Percentiles rank a stretch among this genome's conserved stretches.
Evolutionary conservation across 805 yeast species (phyloP).

Genomic region (Candida germanica): DNA sequence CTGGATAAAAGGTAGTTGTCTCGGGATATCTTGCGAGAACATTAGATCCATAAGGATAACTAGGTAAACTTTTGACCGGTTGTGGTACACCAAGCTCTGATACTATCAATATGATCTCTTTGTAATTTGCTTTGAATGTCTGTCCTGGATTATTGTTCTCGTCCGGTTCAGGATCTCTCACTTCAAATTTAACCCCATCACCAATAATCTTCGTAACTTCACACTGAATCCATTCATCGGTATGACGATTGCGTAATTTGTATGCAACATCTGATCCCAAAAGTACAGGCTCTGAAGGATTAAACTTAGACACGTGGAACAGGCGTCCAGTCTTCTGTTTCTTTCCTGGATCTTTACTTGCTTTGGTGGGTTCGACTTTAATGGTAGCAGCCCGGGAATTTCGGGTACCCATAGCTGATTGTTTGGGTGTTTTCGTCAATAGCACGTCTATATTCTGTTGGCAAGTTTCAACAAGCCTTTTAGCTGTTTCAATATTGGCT

Average conservation of each 20-base stretch:
- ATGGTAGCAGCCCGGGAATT: constrained; percentile 9
- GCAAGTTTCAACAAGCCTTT: constrained; percentile 35
- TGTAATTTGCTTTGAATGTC: constrained; percentile 75
- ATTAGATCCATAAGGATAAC: constrained; percentile 71
- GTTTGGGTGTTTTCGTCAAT: constrained; percentile 29
- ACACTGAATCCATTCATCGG: constrained; percentile 97
- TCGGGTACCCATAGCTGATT: constrained; percentile 6
- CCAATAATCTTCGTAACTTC: constrained; percentile 74
- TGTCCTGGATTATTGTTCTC: constrained; percentile 88
- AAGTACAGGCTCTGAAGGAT: constrained; percentile 53
- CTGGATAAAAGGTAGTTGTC: constrained; percentile 94
- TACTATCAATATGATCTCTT: constrained; percentile 71
- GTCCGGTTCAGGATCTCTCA: constrained; percentile 97
- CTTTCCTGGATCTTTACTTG: constrained; percentile 1
- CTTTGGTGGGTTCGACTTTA: constrained; percentile 1
- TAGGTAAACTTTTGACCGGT: constrained; percentile 26
- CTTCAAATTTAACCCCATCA: constrained; percentile 77
- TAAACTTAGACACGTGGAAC: constrained; percentile 52
- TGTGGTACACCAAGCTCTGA: constrained; percentile 27
- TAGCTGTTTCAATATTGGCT: constrained; percentile 54
- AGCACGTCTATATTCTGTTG: constrained; percentile 47
- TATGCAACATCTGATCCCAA: constrained; percentile 88
- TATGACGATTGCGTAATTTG: constrained; percentile 63
- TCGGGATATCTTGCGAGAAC: constrained; percentile 96
- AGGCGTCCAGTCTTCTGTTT: constrained; percentile 39